Conservation (phyloP, 2,329 filamentous ascomycete species). For the Microdochium trichocladiopsis region DNA sequence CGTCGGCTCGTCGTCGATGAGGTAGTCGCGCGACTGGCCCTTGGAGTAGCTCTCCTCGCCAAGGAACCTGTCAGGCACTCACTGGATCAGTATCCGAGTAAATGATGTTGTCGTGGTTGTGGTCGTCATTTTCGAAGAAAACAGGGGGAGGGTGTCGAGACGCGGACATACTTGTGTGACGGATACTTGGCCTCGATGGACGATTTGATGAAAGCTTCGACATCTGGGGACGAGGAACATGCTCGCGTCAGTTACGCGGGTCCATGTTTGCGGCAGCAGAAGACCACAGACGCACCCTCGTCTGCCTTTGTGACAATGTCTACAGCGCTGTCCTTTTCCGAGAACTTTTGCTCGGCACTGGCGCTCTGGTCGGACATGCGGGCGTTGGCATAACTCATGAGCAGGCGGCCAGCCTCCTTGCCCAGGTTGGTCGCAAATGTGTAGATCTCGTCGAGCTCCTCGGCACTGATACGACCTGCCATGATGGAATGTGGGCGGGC, state of each 20-base stretch:
- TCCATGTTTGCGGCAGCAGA: neutral
- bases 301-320: constrained; percentile 75
- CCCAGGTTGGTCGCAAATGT: constrained; percentile 63
- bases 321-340: constrained; percentile 68
- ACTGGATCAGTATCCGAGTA: neutral
- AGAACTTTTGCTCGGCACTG: constrained; percentile 26
- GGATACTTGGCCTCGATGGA: constrained; percentile 56
- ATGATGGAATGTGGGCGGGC: neutral
- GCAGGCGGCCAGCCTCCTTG: constrained; percentile 60
- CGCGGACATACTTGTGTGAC: constrained; percentile 49
- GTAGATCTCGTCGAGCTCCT: constrained; percentile 59
- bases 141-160: neutral
- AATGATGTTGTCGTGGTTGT: too few species aligned
- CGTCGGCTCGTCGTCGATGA: constrained; percentile 56
- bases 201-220: constrained; percentile 62
- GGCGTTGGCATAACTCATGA: constrained; percentile 56
- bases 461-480: constrained; percentile 17
- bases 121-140: too few species aligned
- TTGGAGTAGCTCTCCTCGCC: constrained; percentile 73
- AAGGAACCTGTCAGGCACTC: constrained; percentile 48
- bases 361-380: constrained; percentile 35
- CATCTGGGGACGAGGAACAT: constrained; percentile 37
- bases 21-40: constrained; percentile 58
- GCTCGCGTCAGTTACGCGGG: neutral
- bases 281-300: constrained; percentile 42